These are phyloP conservation scores for Chalciporus sphaerocephalus DNA, from an alignment of 768 basidiomycete genomes.

Conservation along the genomic window DNA sequence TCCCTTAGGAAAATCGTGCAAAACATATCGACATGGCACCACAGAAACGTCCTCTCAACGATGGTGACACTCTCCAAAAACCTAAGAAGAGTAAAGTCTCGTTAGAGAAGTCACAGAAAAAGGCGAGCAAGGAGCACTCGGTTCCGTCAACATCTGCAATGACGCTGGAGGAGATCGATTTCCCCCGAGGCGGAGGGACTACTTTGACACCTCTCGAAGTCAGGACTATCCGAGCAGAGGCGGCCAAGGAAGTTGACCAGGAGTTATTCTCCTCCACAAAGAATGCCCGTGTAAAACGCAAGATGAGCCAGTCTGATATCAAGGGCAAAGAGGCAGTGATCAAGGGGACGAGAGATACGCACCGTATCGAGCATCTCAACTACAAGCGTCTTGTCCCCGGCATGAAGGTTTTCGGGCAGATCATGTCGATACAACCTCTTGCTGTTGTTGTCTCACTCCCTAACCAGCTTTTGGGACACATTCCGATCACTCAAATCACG, in stretches of 20 bases:
- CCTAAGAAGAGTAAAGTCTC: constrained; percentile 59
- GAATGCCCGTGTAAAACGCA: constrained; percentile 36
- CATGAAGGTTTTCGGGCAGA: constrained; percentile 85
- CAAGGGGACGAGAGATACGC: constrained; percentile 37
- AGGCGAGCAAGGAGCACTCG: constrained; percentile 22
- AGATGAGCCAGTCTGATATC: constrained; percentile 47
- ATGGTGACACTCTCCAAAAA: constrained; percentile 43
- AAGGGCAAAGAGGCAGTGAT: constrained; percentile 28
- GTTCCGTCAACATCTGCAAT: constrained; percentile 36
- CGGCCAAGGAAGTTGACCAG: constrained; percentile 74
- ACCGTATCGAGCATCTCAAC: constrained; percentile 87
- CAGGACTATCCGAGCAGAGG: constrained; percentile 81
- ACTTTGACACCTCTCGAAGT: constrained; percentile 85
- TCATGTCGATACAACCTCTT: constrained; percentile 82
- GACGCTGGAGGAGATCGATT: constrained; percentile 74
- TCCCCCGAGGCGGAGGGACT: constrained; percentile 93
- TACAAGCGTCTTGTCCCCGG: constrained; percentile 87
- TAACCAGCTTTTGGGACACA: constrained; percentile 87
- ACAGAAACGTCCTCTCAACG: constrained; percentile 62
- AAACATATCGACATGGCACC: constrained; percentile 35
- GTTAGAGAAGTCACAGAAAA: constrained; percentile 24
- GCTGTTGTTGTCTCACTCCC: constrained; percentile 92
- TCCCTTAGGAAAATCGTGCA: neutral
- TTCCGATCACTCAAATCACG: constrained; percentile 92
- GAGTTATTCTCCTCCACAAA: constrained; percentile 60